Evolutionary conservation across 2,329 filamentous ascomycete species (phyloP), one percentile per base, ranked within the genome.

Genomic region (Trichophyton simii): DNA sequence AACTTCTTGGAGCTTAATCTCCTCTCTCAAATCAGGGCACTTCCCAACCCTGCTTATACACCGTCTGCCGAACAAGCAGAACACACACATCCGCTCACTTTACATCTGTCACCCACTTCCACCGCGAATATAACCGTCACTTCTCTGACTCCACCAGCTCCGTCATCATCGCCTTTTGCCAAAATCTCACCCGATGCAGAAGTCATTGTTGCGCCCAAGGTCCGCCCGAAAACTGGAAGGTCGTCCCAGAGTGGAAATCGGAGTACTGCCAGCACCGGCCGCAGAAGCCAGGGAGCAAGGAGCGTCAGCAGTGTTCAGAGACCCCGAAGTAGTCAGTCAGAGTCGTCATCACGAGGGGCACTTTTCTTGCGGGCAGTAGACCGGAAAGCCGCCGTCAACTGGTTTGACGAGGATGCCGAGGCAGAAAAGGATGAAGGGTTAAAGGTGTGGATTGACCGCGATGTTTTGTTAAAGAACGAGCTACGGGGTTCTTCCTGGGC

Each of bases 131-230:
- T 99, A 64, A 85, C 86, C 61, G 83, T 97, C 7, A 84, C 89
- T 5, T 91, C 89, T 1, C 78, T 99, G n/a, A 84, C 87, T 1
- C 94, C 94, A 0, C 78, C 84, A 0, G 84, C 86, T 3, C 74
- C 87, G 1, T 78, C 83, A 1, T 83, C 85, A 57, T 81, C 84
- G 1, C 81, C 89, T 0, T 99, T 99, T 71, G 90, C 89, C 28
- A 97, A 96, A 74, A 89, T 99, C 58, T 88, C 89, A 0, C 88
- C 91, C 0, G 91, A 97, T 71, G 92, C 92, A 22, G 94, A 99
- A 75, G 91, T 99, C 58, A 95, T 97, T 66, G 94, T 99, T 63
- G 94, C 94, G 2, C 94, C 94, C 0, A 99, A 99, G 76, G 87
- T 87, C 28, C 83, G 92, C 61, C 81, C 87, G 48, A 91, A 89